Evolutionary conservation across 1,284 basidiomycete genomes (phyloP), one percentile per base, ranked within the genome.

Genomic region (Cystobasidium pallidum): DNA sequence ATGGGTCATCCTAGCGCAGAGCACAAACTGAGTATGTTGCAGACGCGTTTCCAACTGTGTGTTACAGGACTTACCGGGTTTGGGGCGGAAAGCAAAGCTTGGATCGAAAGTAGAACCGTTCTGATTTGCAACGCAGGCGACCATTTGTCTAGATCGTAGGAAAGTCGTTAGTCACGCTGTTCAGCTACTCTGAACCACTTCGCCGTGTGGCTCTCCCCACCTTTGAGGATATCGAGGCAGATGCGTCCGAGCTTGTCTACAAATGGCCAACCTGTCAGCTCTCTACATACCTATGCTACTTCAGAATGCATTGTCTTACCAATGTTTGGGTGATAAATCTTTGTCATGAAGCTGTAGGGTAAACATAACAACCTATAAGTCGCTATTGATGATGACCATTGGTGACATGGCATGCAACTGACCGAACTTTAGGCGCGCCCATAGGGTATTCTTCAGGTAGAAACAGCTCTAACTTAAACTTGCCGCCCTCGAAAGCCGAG

Each of bases 291-390:
- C 4, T 45, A 45, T 45, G 7, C 65, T 6, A 55, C 13, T 39
- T 32, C 58, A 41, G 43, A 10, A 80, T 86, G 28, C 6, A 32
- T n/a, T 17, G 43, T 17, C 82, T 79, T 79, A 95, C 94, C 94
- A 82, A 99, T 99, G 83, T 99, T 99, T 43, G 96, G 96, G 83
- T 99, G 96, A 85, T 99, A 99, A 85, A 99, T 96, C 89, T 96
- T 96, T 75, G 95, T 98, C 77, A 98, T 84, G 85, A 99, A 99
- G 75, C 68, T 71, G 68, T 39, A 58, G 2, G 28, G n/a, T 8
- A n/a, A 39, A 19, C n/a, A 17, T 39, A 17, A 30, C 24, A 17
- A 24, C 39, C 3, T 21, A 58, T 8, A 6, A 4, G 36, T 19
- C 17, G n/a, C 21, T 6, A 21, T 43, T 10, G n/a, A 30, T 43